phyloP scores from a whole-genome alignment of 768 basidiomycete species.

The Galerina marginata region DNA sequence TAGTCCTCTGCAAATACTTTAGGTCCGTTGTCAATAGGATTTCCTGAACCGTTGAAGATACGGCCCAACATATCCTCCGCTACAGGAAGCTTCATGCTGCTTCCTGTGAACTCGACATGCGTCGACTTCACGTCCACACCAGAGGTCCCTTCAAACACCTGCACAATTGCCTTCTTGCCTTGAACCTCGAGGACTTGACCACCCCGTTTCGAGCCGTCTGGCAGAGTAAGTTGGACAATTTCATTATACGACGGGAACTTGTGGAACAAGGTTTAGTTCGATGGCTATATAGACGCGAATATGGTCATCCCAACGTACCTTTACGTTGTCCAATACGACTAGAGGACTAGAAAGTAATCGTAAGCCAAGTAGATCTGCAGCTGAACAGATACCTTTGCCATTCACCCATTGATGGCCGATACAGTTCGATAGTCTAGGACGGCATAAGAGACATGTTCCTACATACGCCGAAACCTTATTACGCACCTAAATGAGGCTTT shows the following conservation, averaged over 20 bases:
- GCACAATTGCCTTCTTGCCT: slow-evolving; percentile 98
- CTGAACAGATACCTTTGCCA: slow-evolving; percentile 10
- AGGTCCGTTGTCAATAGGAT: slow-evolving; percentile 97
- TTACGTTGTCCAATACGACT: slow-evolving; percentile 98
- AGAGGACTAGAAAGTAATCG: slow-evolving; percentile 65
- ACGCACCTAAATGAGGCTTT: slow-evolving; percentile 85
- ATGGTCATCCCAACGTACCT: slow-evolving; percentile 51
- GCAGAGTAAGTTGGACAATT: slow-evolving; percentile 93
- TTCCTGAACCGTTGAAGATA: slow-evolving; percentile 98
- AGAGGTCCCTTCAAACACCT: slow-evolving; percentile 98
- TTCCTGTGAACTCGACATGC: slow-evolving; percentile 97
- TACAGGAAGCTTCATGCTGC: slow-evolving; percentile 98
- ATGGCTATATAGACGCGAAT: slow-evolving; percentile 21
- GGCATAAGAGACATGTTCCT: slow-evolving; percentile 2
- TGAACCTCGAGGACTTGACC: slow-evolving; percentile 98
- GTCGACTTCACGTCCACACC: slow-evolving; percentile 98
- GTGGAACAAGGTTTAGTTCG: slow-evolving; percentile 11
- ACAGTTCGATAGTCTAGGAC: slow-evolving; percentile 93
- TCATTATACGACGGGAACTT: slow-evolving; percentile 99
- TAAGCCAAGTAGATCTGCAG: background rate
- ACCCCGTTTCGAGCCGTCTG: slow-evolving; percentile 93
- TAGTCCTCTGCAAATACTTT: slow-evolving; percentile 99
- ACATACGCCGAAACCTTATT: slow-evolving; percentile 8
- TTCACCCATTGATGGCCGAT: slow-evolving; percentile 95
- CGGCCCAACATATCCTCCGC: slow-evolving; percentile 99